phyloP scores from a whole-genome alignment of 2,329 filamentous ascomycete genomes.

The Pyrenophora graminea region DNA sequence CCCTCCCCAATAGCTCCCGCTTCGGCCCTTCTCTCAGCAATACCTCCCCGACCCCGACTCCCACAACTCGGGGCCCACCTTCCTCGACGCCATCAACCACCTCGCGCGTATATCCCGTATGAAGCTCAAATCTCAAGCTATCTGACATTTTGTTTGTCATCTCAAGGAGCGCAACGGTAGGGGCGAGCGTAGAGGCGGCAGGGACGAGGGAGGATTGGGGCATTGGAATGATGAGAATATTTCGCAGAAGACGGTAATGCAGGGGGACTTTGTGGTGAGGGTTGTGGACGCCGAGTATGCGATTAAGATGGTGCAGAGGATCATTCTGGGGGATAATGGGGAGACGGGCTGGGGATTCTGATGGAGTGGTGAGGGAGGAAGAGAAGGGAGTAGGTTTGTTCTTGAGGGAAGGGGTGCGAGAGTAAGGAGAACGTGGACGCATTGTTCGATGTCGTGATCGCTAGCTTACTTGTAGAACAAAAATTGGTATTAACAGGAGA shows the following conservation, averaged over 20 bases:
- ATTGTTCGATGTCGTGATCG: too few species aligned
- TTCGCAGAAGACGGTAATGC: not conserved
- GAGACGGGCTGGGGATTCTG: too few species aligned
- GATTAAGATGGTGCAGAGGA: not conserved
- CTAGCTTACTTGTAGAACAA: too few species aligned
- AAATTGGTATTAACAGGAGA: too few species aligned
- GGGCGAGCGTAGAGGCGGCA: not conserved
- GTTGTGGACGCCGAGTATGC: not conserved
- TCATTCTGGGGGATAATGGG: not conserved
- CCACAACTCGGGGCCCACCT: not conserved
- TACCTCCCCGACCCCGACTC: conserved; percentile 2
- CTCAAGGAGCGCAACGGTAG: not conserved
- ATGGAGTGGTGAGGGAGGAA: too few species aligned
- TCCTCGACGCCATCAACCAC: not conserved
- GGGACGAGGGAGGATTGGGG: too few species aligned
- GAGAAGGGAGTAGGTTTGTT: too few species aligned
- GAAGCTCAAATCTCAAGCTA: not conserved
- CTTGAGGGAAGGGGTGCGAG: too few species aligned
- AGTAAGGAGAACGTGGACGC: too few species aligned
- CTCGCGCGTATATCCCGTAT: not conserved
- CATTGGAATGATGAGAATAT: not conserved
- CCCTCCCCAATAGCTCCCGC: not conserved
- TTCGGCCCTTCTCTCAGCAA: not conserved
- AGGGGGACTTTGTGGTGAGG: conserved; percentile 1
- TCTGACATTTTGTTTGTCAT: not conserved